Conservation (phyloP, 352 stramenopile species). For the Phytophthora podocarpi region DNA sequence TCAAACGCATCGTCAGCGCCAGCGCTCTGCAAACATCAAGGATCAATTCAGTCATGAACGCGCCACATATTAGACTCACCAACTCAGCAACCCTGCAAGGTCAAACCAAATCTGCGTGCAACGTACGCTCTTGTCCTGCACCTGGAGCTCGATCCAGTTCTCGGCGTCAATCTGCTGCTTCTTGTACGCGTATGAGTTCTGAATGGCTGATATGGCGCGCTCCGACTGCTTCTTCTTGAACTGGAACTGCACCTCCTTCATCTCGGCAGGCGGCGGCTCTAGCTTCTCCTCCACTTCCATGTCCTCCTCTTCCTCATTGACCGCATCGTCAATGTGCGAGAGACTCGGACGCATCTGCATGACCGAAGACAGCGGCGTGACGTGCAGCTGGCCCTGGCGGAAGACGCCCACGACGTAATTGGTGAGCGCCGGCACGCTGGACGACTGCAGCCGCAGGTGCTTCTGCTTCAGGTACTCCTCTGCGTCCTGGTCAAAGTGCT, state of each 20-base stretch:
- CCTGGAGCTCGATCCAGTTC: conserved; percentile 75
- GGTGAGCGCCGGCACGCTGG: conserved; percentile 61
- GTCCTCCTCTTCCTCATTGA: conserved; percentile 74
- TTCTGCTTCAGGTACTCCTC: conserved; percentile 85
- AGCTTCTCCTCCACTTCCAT: conserved; percentile 60
- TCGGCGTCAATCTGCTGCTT: conserved; percentile 84
- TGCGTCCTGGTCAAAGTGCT: conserved; percentile 78
- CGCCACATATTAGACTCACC: not conserved
- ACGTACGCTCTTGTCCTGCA: conserved; percentile 74
- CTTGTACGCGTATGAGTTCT: conserved; percentile 87
- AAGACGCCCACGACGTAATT: conserved; percentile 86
- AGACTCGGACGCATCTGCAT: conserved; percentile 86
- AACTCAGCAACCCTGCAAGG: conserved; percentile 2
- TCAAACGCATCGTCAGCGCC: conserved; percentile 78
- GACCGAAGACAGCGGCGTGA: conserved; percentile 70
- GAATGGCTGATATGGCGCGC: conserved; percentile 73
- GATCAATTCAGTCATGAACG: no score
- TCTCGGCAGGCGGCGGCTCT: conserved; percentile 48
- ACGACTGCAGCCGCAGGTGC: conserved; percentile 68
- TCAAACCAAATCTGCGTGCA: not conserved
- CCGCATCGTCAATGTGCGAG: conserved; percentile 75
- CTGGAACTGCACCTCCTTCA: conserved; percentile 88
- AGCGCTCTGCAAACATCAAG: conserved; percentile 22
- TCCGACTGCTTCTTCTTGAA: conserved; percentile 90
- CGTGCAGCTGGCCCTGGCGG: conserved; percentile 79